Base-by-base conservation (phyloP, 331 rosid genomes). In the Malus hybrid region DNA sequence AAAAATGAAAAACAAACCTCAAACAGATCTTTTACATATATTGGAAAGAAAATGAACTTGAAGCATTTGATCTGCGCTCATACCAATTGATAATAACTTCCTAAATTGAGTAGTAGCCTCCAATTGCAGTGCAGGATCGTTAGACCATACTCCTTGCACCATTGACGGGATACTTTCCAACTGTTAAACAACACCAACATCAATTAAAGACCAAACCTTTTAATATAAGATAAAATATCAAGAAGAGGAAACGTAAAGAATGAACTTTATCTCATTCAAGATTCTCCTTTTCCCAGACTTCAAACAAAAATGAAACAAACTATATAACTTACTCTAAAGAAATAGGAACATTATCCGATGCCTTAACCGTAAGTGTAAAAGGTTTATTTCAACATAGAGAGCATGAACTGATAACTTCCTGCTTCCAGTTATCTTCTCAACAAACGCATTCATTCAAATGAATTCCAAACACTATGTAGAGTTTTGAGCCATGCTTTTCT, bases 61-160 rank as follows among this genome's bases (percentile, higher is more conserved):
- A 65, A 32, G 36, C 10, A 55, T 19, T 27, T 39, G 33, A 71
- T 32, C 22, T 74, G 60, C 67, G 33, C 32, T 7, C 73, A 56
- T 73, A 87, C 93, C 94, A 39, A 89, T 85, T 31, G 91, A 87
- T 57, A 89, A 65, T 65, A 89, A 73, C 80, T 82, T 85, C 70
- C 88, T 76, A 70, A 89, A 85, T 76, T 88, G 86, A 32, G 83
- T 75, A 28, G 89, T 83, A 27, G 90, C 87, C 67, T 89, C 91
- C 79, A 86, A 78, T 76, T 86, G 89, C 24, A 74, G 13, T 27
- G 73, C 34, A 19, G 83, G 79, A 77, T 88, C 87, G 11, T 67
- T 80, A 60, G 90, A 88, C 85, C 85, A 86, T 27, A 89, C 67
- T 52, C 83, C 83, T 83, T 83, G 83, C 56, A 82, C 87, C 89